phyloP scores from a whole-genome alignment of 345 rosid genomes.

The Syzygium jambos region DNA sequence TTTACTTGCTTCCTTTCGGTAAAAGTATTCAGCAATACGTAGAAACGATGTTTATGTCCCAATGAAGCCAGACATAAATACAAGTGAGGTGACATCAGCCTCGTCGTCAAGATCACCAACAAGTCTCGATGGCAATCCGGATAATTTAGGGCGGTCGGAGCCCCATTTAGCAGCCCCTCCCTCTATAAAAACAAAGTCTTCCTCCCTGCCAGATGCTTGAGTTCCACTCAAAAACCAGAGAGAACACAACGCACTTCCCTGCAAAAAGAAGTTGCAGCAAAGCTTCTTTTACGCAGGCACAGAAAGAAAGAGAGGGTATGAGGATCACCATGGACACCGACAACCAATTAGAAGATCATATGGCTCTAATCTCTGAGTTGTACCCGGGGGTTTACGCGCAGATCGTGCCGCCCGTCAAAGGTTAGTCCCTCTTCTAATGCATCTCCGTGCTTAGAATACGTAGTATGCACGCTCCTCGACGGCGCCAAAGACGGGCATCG shows the following conservation, averaged over 20 bases:
- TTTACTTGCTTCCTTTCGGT: background rate
- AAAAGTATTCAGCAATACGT: background rate
- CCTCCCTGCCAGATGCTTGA: background rate
- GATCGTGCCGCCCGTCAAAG: slow-evolving; percentile 43
- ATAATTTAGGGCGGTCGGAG: background rate
- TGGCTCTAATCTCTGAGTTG: slow-evolving; percentile 48
- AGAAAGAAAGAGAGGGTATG: background rate
- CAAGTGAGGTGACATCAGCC: background rate
- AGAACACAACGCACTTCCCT: background rate
- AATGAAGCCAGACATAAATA: background rate
- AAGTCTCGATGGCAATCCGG: background rate
- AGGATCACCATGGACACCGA: slow-evolving; percentile 4
- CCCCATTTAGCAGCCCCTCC: background rate
- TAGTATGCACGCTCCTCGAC: background rate
- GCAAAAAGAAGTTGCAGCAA: background rate
- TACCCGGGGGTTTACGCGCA: slow-evolving; percentile 40
- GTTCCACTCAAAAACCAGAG: background rate
- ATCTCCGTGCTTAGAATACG: background rate
- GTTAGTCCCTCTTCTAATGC: slow-evolving; percentile 11
- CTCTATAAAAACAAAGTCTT: slow-evolving; percentile 1
- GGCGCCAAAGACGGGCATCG: no score
- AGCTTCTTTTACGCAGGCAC: background rate
- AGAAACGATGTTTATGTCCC: background rate
- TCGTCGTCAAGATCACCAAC: background rate
- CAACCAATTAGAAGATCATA: slow-evolving; percentile 27